Conservation (phyloP, 352 stramenopile genomes). For the Phytopythium mirpurense region DNA sequence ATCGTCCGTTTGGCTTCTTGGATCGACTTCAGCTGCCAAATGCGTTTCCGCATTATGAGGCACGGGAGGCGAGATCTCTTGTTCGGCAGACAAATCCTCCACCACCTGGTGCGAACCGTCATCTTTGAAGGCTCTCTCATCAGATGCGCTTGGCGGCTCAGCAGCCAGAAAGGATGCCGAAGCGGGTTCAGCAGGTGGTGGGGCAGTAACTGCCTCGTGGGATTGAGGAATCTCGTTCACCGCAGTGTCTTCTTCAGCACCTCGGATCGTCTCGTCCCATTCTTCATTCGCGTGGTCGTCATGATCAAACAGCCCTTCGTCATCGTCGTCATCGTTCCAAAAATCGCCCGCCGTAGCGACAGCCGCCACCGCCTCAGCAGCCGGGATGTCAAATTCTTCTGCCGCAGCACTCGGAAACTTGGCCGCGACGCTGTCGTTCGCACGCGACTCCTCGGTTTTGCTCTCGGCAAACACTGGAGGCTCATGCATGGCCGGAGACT, state of each 20-base stretch:
- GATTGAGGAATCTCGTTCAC: background rate
- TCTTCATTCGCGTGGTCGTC: constrained; percentile 6
- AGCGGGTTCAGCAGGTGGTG: background rate
- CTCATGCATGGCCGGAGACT: background rate
- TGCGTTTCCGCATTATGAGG: too few relatives aligned
- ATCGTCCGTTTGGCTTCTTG: too few relatives aligned
- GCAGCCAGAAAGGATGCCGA: background rate
- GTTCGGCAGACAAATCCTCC: background rate
- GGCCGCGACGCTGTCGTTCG: background rate
- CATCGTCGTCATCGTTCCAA: constrained; percentile 6
- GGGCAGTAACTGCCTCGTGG: background rate
- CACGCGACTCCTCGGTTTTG: constrained; percentile 4
- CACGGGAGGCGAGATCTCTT: background rate
- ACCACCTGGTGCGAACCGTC: background rate
- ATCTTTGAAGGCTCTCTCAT: background rate
- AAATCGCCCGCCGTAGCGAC: constrained; percentile 1
- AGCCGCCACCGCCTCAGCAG: background rate
- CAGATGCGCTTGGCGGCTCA: background rate
- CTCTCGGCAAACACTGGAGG: constrained; percentile 2
- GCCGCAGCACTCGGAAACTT: background rate
- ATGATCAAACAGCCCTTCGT: constrained; percentile 7
- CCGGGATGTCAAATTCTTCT: constrained; percentile 6
- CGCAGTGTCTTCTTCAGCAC: background rate
- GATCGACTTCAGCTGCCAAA: too few relatives aligned
- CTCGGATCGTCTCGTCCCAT: constrained; percentile 4